phyloP scores from a whole-genome alignment of 163 green algal species.

The Chlamydomonas reinhardtii region DNA sequence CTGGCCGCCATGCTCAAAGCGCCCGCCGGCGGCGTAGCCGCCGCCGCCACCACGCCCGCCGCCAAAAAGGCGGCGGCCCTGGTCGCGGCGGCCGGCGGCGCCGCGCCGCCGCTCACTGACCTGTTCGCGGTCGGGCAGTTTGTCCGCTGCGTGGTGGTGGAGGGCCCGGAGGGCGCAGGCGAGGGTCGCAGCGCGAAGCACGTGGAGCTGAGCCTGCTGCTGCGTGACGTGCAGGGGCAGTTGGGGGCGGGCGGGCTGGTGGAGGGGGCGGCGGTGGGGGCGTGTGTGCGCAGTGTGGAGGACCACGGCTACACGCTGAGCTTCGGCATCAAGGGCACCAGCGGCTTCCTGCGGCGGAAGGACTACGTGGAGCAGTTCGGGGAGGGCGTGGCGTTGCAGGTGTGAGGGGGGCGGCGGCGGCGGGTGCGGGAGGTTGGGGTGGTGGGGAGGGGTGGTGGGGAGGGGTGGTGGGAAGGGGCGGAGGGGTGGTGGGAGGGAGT shows the following conservation, averaged over 20 bases:
- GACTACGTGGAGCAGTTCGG: slow-evolving; percentile 57
- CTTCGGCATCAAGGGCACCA: slow-evolving; percentile 86
- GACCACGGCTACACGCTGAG: slow-evolving; percentile 91
- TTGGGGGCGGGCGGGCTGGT: slow-evolving; percentile 23
- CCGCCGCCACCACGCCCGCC: background rate
- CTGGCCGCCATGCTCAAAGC: slow-evolving; percentile 60
- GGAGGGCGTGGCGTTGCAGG: slow-evolving; percentile 46
- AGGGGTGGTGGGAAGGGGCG: background rate
- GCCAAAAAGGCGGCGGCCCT: slow-evolving; percentile 48
- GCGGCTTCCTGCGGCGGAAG: slow-evolving; percentile 74
- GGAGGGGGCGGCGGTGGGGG: slow-evolving; percentile 63
- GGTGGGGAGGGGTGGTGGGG: no score
- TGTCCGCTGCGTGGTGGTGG: slow-evolving; percentile 77
- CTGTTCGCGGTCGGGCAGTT: slow-evolving; percentile 91
- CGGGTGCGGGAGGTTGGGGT: no score
- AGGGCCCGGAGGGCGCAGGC: slow-evolving; percentile 29
- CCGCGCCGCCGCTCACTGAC: slow-evolving; percentile 64
- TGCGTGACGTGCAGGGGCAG: slow-evolving; percentile 33
- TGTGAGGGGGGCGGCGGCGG: background rate
- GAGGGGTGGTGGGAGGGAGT: no score
- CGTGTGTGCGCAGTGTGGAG: slow-evolving; percentile 87
- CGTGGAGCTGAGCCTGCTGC: slow-evolving; percentile 40
- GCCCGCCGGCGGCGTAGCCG: background rate
- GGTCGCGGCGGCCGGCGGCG: slow-evolving; percentile 28
- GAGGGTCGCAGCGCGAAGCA: slow-evolving; percentile 15